Percentiles rank a stretch among this genome's conserved stretches.
phyloP scores from a whole-genome alignment of 768 basidiomycete species.

The Calocybe cyanea region DNA sequence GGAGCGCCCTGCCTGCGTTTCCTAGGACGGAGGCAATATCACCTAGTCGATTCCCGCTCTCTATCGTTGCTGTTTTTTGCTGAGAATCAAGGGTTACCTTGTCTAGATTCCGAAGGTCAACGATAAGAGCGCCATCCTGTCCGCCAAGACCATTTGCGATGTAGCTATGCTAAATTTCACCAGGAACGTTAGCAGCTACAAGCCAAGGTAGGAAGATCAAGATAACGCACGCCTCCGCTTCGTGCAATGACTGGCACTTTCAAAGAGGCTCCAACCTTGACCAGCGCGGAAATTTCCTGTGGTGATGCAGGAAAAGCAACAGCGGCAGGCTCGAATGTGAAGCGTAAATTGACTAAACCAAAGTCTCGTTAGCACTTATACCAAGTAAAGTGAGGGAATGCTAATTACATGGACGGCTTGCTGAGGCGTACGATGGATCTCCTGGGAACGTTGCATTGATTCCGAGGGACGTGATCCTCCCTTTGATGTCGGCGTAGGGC shows the following conservation, averaged over 20 bases:
- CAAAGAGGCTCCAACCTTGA: conserved; percentile 28
- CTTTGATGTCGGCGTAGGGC: conserved; percentile 4
- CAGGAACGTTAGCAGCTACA: too few species aligned
- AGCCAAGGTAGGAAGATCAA: too few species aligned
- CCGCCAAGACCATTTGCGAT: conserved; percentile 47
- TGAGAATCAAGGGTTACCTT: conserved; percentile 32
- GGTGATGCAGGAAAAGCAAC: conserved; percentile 32
- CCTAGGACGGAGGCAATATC: conserved; percentile 39
- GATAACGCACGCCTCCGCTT: conserved; percentile 37
- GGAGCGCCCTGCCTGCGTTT: conserved; percentile 38
- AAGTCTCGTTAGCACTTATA: neutral
- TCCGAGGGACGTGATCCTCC: conserved; percentile 6
- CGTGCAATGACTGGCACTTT: conserved; percentile 37
- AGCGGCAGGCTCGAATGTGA: conserved; percentile 33
- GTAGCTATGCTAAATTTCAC: conserved; percentile 39
- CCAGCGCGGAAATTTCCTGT: conserved; percentile 32
- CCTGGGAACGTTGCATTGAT: conserved; percentile 19
- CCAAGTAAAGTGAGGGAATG: neutral
- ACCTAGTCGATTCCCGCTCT: conserved; percentile 43
- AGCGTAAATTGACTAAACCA: conserved; percentile 36
- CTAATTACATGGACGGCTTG: conserved; percentile 18
- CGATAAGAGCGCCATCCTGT: conserved; percentile 36
- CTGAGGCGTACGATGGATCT: conserved; percentile 14
- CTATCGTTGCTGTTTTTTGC: conserved; percentile 34
- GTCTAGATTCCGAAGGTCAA: conserved; percentile 42